phyloP scores from a whole-genome alignment of 1,284 basidiomycete species.

The Schizophyllum commune region DNA sequence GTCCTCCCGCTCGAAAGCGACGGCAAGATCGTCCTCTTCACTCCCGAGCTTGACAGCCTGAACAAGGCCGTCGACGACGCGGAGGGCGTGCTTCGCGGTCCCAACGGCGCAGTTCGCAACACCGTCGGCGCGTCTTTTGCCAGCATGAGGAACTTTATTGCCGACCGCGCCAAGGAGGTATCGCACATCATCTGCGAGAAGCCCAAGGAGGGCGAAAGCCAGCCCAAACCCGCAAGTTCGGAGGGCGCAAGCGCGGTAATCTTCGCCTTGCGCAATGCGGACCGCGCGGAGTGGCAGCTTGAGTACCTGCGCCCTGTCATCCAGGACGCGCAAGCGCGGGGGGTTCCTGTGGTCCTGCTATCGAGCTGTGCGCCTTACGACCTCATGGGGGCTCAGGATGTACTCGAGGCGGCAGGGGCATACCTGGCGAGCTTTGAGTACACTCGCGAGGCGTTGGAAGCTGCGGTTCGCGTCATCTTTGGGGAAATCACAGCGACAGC shows the following conservation, averaged over 20 bases:
- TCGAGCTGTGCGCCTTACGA: constrained; percentile 61
- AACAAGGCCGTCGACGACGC: constrained; percentile 57
- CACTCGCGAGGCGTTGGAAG: constrained; percentile 41
- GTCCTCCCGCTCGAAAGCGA: constrained; percentile 28
- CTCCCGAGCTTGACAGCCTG: constrained; percentile 46
- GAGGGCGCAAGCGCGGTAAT: constrained; percentile 29
- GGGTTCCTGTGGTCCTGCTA: constrained; percentile 35
- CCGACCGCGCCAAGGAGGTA: constrained; percentile 21
- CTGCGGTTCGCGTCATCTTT: constrained; percentile 36
- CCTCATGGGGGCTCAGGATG: constrained; percentile 22
- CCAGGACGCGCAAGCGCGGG: constrained; percentile 4
- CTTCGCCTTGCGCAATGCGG: constrained; percentile 53
- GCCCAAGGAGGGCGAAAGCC: background rate
- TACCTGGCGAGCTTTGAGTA: constrained; percentile 50
- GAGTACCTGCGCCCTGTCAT: constrained; percentile 30
- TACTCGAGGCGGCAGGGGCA: constrained; percentile 18
- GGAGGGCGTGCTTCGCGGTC: constrained; percentile 35
- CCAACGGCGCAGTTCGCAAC: constrained; percentile 39
- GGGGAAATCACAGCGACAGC: constrained; percentile 29
- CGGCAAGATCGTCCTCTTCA: constrained; percentile 37
- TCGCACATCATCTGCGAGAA: constrained; percentile 41
- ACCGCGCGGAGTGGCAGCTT: constrained; percentile 47
- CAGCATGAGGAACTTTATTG: constrained; percentile 36
- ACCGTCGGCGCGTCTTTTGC: constrained; percentile 49
- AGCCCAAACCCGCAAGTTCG: background rate